Evolutionary conservation across 148 eudicot genomes (phyloP).

Genomic region (Heliamphora exappendiculata): DNA sequence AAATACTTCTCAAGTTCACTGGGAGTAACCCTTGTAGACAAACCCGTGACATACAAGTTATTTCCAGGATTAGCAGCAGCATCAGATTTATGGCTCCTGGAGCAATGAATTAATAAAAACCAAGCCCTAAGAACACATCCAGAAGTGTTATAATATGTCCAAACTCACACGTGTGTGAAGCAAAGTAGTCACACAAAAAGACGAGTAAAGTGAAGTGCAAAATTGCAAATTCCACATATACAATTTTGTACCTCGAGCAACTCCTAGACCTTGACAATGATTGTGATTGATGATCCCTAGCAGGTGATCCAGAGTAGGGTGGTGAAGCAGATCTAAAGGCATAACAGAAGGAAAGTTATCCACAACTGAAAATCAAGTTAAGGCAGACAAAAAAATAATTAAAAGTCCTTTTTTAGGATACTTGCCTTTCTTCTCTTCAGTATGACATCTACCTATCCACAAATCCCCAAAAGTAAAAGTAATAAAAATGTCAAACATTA

Average conservation of each 20-base stretch:
- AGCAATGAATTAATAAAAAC: too few species aligned
- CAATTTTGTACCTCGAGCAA: constrained; percentile 40
- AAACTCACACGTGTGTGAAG: neutral
- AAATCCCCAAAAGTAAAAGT: constrained; percentile 2
- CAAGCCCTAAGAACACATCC: neutral
- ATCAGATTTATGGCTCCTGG: constrained; percentile 46
- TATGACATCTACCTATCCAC: constrained; percentile 36
- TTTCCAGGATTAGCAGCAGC: constrained; percentile 58
- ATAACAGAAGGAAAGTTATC: neutral
- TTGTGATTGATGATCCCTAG: constrained; percentile 20
- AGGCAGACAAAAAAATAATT: neutral
- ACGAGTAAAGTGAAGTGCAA: neutral
- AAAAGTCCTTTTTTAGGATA: neutral
- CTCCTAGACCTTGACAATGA: constrained; percentile 40
- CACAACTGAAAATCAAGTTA: neutral
- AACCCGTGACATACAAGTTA: constrained; percentile 66
- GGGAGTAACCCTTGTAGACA: constrained; percentile 54
- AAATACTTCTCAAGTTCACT: constrained; percentile 59
- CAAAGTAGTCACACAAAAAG: too few species aligned
- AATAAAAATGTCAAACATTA: neutral
- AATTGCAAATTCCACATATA: neutral
- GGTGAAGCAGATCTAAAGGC: constrained; percentile 47
- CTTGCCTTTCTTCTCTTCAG: constrained; percentile 51
- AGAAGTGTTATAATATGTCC: neutral
- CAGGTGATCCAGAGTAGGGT: constrained; percentile 16